A percentile compares a stretch with the other conserved stretches of the same genome.
These are phyloP conservation scores for Pichia occidentalis DNA, from an alignment of 805 yeast genomes.

Conservation along the genomic window DNA sequence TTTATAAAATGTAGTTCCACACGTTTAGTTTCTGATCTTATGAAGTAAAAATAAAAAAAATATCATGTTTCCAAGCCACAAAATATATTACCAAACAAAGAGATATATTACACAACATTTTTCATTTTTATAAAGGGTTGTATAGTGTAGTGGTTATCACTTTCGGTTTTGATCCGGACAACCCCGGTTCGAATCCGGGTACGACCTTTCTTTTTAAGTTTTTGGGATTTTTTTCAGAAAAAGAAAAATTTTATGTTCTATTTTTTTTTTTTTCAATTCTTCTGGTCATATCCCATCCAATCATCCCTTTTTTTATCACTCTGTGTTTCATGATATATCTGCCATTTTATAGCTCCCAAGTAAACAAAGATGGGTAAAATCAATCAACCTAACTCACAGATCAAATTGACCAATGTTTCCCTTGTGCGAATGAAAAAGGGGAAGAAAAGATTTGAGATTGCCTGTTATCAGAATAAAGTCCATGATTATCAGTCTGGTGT, in stretches of 20 bases:
- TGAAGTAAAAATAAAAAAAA: too few species aligned
- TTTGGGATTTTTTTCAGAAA: background rate
- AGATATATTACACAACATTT: too few species aligned
- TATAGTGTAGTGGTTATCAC: constrained; percentile 80
- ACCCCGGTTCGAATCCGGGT: constrained; percentile 86
- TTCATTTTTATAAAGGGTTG: constrained; percentile 26
- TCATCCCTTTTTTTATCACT: background rate
- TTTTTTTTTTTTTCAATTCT: background rate
- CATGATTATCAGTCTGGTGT: constrained; percentile 88
- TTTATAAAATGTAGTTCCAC: too few species aligned
- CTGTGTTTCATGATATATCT: background rate
- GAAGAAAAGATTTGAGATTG: constrained; percentile 86
- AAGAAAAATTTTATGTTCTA: too few species aligned
- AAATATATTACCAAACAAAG: too few species aligned
- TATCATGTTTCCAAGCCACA: too few species aligned
- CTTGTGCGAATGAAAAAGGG: constrained; percentile 87
- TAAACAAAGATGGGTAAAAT: constrained; percentile 37
- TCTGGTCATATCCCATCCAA: background rate
- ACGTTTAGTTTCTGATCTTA: too few species aligned
- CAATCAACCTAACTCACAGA: constrained; percentile 84
- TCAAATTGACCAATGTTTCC: constrained; percentile 89
- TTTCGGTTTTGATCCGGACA: constrained; percentile 74
- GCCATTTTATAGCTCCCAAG: too few species aligned
- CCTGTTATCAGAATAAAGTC: constrained; percentile 94
- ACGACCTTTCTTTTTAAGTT: constrained; percentile 44